Conservation (phyloP, 768 basidiomycete genomes). For the Suillus subalutaceus region DNA sequence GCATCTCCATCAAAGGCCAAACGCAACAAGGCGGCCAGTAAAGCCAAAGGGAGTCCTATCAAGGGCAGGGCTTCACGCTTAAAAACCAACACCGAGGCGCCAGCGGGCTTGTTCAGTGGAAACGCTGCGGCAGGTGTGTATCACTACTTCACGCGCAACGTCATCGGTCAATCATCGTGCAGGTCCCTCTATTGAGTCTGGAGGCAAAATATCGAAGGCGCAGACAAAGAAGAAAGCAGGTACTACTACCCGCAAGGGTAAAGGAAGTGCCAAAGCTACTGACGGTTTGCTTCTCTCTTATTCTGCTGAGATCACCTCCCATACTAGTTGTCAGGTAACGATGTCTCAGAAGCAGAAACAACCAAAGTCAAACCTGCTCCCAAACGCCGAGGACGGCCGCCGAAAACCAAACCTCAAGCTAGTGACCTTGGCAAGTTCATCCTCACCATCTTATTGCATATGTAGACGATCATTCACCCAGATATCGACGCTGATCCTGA, state of each 20-base stretch:
- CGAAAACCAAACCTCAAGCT: constrained; percentile 18
- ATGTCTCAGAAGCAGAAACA: constrained; percentile 9
- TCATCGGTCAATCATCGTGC: not conserved
- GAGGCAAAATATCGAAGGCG: not conserved
- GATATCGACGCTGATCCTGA: constrained; percentile 6
- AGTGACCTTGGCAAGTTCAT: not conserved
- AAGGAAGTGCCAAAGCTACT: not conserved
- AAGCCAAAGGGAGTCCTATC: not conserved
- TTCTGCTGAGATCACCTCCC: not conserved
- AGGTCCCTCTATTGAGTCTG: not conserved
- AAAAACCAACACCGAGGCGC: not conserved
- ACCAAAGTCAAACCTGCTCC: constrained; percentile 12
- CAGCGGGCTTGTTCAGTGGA: not conserved
- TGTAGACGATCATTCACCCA: not conserved
- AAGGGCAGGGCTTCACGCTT: not conserved
- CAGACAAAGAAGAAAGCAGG: constrained; percentile 3
- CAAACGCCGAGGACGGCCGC: constrained; percentile 19
- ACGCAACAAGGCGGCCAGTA: not conserved
- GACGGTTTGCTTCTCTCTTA: not conserved
- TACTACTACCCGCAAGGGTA: not conserved
- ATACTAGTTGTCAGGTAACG: not conserved
- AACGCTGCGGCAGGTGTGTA: constrained; percentile 4
- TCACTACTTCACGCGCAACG: not conserved
- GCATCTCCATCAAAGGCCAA: constrained; percentile 9
- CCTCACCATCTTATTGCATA: not conserved